These are phyloP conservation scores for Chloris gayana DNA, from an alignment of 176 grass and related monocot genomes.

Conservation along the genomic window DNA sequence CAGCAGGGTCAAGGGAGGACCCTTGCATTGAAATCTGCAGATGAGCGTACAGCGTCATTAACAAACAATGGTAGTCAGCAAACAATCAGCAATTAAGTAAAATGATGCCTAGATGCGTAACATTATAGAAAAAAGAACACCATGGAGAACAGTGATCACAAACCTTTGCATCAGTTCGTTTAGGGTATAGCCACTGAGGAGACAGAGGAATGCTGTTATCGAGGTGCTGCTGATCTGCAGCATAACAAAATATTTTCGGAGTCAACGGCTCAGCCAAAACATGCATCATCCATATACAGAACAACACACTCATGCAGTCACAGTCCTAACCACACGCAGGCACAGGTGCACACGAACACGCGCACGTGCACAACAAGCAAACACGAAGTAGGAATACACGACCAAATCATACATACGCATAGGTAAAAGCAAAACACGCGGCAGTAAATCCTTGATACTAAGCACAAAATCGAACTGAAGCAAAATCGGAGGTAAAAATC, in stretches of 20 bases:
- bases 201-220: slow-evolving; percentile 95
- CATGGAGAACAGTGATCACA: not conserved
- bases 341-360: not conserved
- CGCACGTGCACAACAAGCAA: slow-evolving; percentile 11
- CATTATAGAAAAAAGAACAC: not conserved
- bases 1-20: slow-evolving; percentile 53
- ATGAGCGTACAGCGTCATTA: not conserved
- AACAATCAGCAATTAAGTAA: not conserved
- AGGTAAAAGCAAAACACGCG: not conserved
- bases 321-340: slow-evolving; percentile 5
- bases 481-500: not conserved
- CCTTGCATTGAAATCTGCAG: slow-evolving; percentile 42
- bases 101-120: not conserved
- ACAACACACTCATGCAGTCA: not conserved
- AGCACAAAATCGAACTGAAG: not conserved
- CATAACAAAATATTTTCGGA: slow-evolving; percentile 26
- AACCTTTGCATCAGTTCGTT: slow-evolving; percentile 87
- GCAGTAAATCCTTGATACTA: slow-evolving; percentile 1
- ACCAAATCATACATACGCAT: slow-evolving; percentile 5
- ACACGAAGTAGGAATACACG: not conserved
- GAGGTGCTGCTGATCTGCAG: slow-evolving; percentile 74
- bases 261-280: slow-evolving; percentile 35
- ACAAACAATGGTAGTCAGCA: not conserved
- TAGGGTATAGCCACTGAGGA: slow-evolving; percentile 94
- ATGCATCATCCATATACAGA: not conserved